Conservation (phyloP, 176 grass and related monocot genomes). For the Aechmea fasciata region DNA sequence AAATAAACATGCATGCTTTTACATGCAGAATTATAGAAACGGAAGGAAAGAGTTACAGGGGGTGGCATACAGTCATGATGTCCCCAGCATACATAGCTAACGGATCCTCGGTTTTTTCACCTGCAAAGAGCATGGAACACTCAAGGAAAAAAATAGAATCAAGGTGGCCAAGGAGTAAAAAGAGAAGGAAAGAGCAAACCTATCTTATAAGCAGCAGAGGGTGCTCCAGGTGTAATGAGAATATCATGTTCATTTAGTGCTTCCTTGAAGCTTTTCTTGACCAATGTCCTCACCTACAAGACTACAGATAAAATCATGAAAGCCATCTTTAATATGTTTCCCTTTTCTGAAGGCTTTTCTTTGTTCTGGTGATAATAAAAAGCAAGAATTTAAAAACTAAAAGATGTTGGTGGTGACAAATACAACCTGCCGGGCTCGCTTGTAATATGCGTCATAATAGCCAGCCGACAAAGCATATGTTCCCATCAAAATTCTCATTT, state of each 20-base stretch:
- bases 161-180: slow-evolving; percentile 4
- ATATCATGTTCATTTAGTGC: slow-evolving; percentile 66
- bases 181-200: slow-evolving; percentile 28
- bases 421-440: slow-evolving; percentile 82
- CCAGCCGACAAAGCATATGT: slow-evolving; percentile 92
- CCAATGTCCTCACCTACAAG: slow-evolving; percentile 88
- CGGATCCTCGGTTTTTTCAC: slow-evolving; percentile 91
- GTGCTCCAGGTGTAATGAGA: slow-evolving; percentile 81
- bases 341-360: background rate
- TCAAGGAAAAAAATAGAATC: slow-evolving; percentile 12
- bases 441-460: slow-evolving; percentile 96
- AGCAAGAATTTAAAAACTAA: slow-evolving; percentile 8
- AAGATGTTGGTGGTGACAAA: slow-evolving; percentile 2
- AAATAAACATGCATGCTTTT: background rate
- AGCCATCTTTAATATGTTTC: background rate
- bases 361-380: background rate
- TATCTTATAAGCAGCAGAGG: slow-evolving; percentile 93
- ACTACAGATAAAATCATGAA: slow-evolving; percentile 12
- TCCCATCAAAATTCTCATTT: slow-evolving; percentile 99
- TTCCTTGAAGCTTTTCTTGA: slow-evolving; percentile 85
- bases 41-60: background rate
- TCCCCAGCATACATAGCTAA: slow-evolving; percentile 97
- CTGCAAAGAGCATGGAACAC: slow-evolving; percentile 26
- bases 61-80: slow-evolving; percentile 79
- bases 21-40: background rate